Percentiles rank a stretch among this genome's conserved stretches.
phyloP scores from a whole-genome alignment of 148 eudicot genomes.

The Camellia sinensis region DNA sequence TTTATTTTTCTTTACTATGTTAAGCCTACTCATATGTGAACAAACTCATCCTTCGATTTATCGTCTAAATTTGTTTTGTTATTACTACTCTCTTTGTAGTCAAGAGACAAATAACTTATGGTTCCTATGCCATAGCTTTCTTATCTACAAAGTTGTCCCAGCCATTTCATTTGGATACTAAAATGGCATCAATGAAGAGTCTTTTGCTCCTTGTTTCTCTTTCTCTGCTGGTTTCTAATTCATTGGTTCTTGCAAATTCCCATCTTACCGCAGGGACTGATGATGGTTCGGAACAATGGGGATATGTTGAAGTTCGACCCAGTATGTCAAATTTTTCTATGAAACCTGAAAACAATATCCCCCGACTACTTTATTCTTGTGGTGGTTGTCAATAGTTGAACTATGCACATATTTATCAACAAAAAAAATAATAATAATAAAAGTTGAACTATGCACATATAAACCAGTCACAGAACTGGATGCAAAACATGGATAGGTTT shows the following conservation, averaged over 20 bases:
- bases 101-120: too few species aligned
- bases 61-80: too few species aligned
- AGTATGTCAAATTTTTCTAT: neutral
- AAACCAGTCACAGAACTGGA: too few species aligned
- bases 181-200: neutral
- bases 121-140: neutral
- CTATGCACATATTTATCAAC: too few species aligned
- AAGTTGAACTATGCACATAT: too few species aligned
- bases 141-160: neutral
- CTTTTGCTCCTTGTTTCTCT: neutral
- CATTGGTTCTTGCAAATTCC: neutral
- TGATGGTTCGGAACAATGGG: slow-evolving; percentile 22
- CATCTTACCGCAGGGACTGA: slow-evolving; percentile 4
- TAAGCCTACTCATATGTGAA: too few species aligned
- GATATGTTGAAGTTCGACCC: slow-evolving; percentile 22
- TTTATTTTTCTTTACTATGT: too few species aligned
- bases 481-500: too few species aligned
- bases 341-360: neutral
- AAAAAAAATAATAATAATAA: too few species aligned
- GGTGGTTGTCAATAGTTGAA: neutral
- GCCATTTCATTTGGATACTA: neutral
- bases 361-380: neutral
- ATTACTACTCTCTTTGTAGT: too few species aligned
- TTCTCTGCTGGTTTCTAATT: neutral
- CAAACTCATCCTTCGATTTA: too few species aligned